A percentile compares a stretch with the other conserved stretches of the same genome.
phyloP scores from a whole-genome alignment of 495 filamentous ascomycete species.

The Aspergillus olivimuriae region DNA sequence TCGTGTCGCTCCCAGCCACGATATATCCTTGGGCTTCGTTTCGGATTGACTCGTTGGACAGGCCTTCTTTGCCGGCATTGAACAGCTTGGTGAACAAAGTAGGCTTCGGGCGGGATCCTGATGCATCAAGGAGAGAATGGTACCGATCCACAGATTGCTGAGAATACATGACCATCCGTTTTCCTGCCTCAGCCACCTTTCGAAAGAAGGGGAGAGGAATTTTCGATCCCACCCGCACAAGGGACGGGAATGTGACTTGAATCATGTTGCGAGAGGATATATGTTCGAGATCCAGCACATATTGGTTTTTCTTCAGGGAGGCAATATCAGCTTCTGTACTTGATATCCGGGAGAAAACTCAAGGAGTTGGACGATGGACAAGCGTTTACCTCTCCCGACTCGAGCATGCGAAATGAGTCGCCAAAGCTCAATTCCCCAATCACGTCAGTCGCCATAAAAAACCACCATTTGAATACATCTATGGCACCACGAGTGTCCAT shows the following conservation, averaged over 20 bases:
- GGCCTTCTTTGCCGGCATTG: slow-evolving; percentile 28
- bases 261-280: slow-evolving; percentile 22
- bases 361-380: too few species aligned
- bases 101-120: slow-evolving; percentile 28
- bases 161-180: slow-evolving; percentile 23
- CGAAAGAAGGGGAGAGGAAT: slow-evolving; percentile 10
- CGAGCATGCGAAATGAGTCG: slow-evolving; percentile 49
- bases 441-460: slow-evolving; percentile 52
- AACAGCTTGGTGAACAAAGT: slow-evolving; percentile 45
- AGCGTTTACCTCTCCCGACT: slow-evolving; percentile 38
- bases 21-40: slow-evolving; percentile 41
- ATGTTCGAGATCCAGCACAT: slow-evolving; percentile 29
- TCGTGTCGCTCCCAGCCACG: slow-evolving; percentile 42
- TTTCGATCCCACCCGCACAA: slow-evolving; percentile 11
- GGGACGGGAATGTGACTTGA: slow-evolving; percentile 28
- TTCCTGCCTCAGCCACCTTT: slow-evolving; percentile 1
- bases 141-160: slow-evolving; percentile 35
- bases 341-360: neutral
- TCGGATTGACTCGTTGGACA: slow-evolving; percentile 32
- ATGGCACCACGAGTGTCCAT: slow-evolving; percentile 18
- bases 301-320: slow-evolving; percentile 33
- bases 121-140: slow-evolving; percentile 29
- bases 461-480: slow-evolving; percentile 52
- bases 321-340: neutral
- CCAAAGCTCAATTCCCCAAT: slow-evolving; percentile 53